Percentiles rank a stretch among this genome's conserved stretches.
phyloP scores from a whole-genome alignment of 768 basidiomycete species.

The Lentinula aciculospora region DNA sequence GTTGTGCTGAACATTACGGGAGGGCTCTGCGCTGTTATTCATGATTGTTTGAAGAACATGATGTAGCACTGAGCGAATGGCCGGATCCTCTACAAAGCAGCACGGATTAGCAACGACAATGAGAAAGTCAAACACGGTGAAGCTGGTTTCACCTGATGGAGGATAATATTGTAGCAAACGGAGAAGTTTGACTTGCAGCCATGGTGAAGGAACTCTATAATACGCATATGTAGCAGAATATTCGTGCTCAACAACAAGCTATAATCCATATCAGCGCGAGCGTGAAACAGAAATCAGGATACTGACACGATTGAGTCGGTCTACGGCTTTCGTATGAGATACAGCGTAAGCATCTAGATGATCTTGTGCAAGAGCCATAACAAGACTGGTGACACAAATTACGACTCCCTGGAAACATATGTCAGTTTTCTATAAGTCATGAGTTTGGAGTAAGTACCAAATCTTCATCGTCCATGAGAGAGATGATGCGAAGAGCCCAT shows the following conservation, averaged over 20 bases:
- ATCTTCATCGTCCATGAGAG: conserved; percentile 93
- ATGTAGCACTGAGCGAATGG: conserved; percentile 69
- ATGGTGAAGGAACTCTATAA: conserved; percentile 96
- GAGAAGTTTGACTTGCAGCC: conserved; percentile 95
- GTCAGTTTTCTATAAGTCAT: conserved; percentile 6
- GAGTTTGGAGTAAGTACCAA: conserved; percentile 40
- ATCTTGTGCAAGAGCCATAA: conserved; percentile 93
- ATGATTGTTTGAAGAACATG: conserved; percentile 86
- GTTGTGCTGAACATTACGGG: conserved; percentile 95
- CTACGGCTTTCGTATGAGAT: conserved; percentile 93
- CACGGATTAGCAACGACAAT: not conserved
- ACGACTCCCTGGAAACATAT: conserved; percentile 72
- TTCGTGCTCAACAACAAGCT: conserved; percentile 91
- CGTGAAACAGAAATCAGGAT: not conserved
- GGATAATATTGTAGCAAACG: conserved; percentile 94
- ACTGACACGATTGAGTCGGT: conserved; percentile 75
- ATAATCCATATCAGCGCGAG: conserved; percentile 1
- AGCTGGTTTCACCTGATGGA: conserved; percentile 65
- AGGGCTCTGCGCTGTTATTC: conserved; percentile 85
- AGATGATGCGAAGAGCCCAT: conserved; percentile 93
- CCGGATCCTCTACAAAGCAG: conserved; percentile 64
- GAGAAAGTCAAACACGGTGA: not conserved
- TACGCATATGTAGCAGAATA: conserved; percentile 89
- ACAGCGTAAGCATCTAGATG: conserved; percentile 86
- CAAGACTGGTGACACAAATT: conserved; percentile 86